Evolutionary conservation across 2,329 filamentous ascomycete species (phyloP).

Genomic region (Neonectria magnoliae): DNA sequence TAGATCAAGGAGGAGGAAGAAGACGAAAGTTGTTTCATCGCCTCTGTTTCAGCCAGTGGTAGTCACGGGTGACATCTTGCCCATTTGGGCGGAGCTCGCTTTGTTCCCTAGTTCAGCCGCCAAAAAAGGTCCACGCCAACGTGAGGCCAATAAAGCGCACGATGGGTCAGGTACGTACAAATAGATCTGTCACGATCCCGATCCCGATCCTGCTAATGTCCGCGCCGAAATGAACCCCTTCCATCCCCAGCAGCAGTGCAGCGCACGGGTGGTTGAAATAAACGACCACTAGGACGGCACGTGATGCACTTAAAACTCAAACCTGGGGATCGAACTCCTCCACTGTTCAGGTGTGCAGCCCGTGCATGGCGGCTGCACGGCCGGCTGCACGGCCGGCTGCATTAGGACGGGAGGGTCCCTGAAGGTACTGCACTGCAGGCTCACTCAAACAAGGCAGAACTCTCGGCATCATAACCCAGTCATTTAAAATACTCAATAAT

Average conservation of each 20-base stretch:
- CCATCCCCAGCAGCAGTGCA: slow-evolving; percentile 4
- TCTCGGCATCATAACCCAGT: slow-evolving; percentile 7
- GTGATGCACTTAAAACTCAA: slow-evolving; percentile 15
- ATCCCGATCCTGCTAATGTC: neutral
- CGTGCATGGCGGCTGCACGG: neutral
- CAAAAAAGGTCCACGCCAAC: neutral
- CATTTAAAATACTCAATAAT: slow-evolving; percentile 17
- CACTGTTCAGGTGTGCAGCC: neutral
- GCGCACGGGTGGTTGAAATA: slow-evolving; percentile 13
- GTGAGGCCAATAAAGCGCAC: neutral
- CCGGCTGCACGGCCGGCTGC: neutral
- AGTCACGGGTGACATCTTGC: slow-evolving; percentile 26
- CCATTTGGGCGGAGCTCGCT: slow-evolving; percentile 19
- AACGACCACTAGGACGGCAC: slow-evolving; percentile 4
- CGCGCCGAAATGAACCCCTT: neutral
- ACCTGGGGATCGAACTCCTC: neutral
- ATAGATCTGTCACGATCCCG: slow-evolving; percentile 12
- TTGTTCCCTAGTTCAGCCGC: neutral
- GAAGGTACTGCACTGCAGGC: neutral
- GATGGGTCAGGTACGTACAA: slow-evolving; percentile 11
- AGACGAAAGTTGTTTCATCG: slow-evolving; percentile 10
- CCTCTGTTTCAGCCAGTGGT: slow-evolving; percentile 23
- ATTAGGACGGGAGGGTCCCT: neutral
- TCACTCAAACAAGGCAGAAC: neutral
- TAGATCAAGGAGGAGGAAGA: slow-evolving; percentile 11